These are phyloP conservation scores for Lachnellula arida DNA, from an alignment of 2,329 filamentous ascomycete species.

Conservation along the genomic window DNA sequence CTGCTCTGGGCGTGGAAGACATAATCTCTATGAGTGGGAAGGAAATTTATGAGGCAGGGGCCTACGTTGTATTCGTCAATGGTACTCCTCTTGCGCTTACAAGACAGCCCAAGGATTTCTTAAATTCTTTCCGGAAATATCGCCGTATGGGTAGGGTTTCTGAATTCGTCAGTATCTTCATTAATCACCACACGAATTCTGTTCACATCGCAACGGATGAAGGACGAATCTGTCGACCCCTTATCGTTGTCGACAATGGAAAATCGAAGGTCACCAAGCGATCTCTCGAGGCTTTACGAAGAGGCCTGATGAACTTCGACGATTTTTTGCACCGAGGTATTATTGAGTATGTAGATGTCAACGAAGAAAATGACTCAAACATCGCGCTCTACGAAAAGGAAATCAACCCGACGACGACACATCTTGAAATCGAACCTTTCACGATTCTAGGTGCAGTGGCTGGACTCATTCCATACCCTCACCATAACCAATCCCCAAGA, in stretches of 20 bases:
- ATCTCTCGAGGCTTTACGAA: conserved; percentile 76
- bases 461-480: conserved; percentile 93
- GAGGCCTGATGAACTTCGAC: conserved; percentile 83
- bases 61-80: conserved; percentile 91
- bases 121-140: conserved; percentile 79
- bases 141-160: conserved; percentile 88
- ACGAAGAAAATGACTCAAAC: conserved; percentile 95
- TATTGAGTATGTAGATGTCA: conserved; percentile 95
- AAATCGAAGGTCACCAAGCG: conserved; percentile 73
- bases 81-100: conserved; percentile 90
- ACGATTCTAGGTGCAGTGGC: conserved; percentile 94
- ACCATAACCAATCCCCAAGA: conserved; percentile 97
- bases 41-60: conserved; percentile 79
- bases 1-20: conserved; percentile 78
- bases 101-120: conserved; percentile 78
- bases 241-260: conserved; percentile 90
- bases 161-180: conserved; percentile 93
- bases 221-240: conserved; percentile 89
- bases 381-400: conserved; percentile 87
- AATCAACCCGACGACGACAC: conserved; percentile 78
- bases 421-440: conserved; percentile 97
- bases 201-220: conserved; percentile 97
- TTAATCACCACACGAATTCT: conserved; percentile 86
- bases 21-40: conserved; percentile 76
- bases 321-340: conserved; percentile 87